Evolutionary conservation across 2,329 filamentous ascomycete species (phyloP), one percentile per base, ranked within the genome.

Genomic region (Fusarium sublunatum): DNA sequence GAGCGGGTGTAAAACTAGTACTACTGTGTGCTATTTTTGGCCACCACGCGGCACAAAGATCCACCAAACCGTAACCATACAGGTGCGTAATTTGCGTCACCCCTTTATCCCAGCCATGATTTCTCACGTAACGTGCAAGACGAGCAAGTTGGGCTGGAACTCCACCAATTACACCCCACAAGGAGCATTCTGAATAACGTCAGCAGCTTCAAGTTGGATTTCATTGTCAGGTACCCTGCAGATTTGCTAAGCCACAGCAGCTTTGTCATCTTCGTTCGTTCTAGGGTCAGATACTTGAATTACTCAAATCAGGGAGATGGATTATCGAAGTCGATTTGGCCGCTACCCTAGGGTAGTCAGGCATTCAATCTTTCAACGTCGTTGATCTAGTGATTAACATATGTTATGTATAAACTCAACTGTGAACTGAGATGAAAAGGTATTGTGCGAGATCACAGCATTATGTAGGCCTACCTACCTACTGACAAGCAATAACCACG

Each of bases 141-240:
- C 25, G 32, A 19, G 34, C 51, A 40, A 40, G 50, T 57, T 52
- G 45, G 51, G 51, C 44, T 48, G 34, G 28, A 44, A 60, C 50
- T 26, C 42, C 50, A 52, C 49, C 36, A 28, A 13, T 39, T 39
- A 31, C 31, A 26, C 49, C 49, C 50, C 50, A 28, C 42, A 39
- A 47, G 34, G 25, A 46, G 38, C 31, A 13, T 26, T 40, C 36
- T 42, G 34, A 53, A 36, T 36, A 59, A 40, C 35, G 25, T 64
- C 59, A 44, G 42, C 29, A 40, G 12, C 28, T 24, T 48, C 12
- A 38, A 47, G 6, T 38, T 35, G 29, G 11, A 13, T 12, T 13
- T 41, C 28, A 15, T n/a, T 8, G 12, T 19, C 29, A 46, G 36
- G 13, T 42, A 51, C 10, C 32, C 26, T 38, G 32, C 15, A 22